phyloP scores from a whole-genome alignment of 331 rosid genomes.

The Phaseolus coccineus region DNA sequence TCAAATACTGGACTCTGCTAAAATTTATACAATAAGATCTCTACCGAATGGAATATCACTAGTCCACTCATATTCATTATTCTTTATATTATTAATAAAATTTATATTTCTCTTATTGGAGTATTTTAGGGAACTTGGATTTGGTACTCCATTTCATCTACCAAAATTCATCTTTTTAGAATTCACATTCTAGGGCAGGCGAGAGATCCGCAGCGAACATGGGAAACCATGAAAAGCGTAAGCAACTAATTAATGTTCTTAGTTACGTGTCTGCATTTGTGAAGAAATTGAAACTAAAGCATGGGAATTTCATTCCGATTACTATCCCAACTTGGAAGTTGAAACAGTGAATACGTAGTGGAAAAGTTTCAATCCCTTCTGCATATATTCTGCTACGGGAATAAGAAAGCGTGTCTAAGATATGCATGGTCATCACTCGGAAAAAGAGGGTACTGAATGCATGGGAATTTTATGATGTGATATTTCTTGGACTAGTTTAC shows the following conservation, averaged over 20 bases:
- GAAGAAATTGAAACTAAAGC: constrained; percentile 1
- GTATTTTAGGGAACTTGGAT: too few species aligned
- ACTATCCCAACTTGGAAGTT: constrained; percentile 24
- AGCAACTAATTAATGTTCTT: constrained; percentile 29
- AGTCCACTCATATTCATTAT: too few species aligned
- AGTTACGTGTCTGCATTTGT: constrained; percentile 15
- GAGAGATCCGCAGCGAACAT: neutral
- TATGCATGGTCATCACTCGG: neutral
- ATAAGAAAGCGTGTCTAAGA: constrained; percentile 23
- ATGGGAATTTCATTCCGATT: constrained; percentile 14
- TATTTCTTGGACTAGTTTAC: constrained; percentile 25
- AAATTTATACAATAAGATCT: too few species aligned
- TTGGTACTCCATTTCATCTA: too few species aligned
- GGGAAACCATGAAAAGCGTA: constrained; percentile 34
- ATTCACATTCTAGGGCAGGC: neutral
- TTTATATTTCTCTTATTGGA: too few species aligned
- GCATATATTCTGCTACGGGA: constrained; percentile 28
- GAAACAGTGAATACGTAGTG: neutral
- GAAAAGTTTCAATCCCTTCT: constrained; percentile 19
- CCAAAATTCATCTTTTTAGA: too few species aligned
- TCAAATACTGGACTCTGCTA: too few species aligned
- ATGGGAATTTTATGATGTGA: constrained; percentile 26
- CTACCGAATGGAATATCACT: too few species aligned
- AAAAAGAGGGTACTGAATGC: neutral
- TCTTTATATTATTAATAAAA: too few species aligned